Base-by-base conservation (phyloP, 2,329 filamentous ascomycete genomes). In the Ophiocordyceps camponoti-saundersi region DNA sequence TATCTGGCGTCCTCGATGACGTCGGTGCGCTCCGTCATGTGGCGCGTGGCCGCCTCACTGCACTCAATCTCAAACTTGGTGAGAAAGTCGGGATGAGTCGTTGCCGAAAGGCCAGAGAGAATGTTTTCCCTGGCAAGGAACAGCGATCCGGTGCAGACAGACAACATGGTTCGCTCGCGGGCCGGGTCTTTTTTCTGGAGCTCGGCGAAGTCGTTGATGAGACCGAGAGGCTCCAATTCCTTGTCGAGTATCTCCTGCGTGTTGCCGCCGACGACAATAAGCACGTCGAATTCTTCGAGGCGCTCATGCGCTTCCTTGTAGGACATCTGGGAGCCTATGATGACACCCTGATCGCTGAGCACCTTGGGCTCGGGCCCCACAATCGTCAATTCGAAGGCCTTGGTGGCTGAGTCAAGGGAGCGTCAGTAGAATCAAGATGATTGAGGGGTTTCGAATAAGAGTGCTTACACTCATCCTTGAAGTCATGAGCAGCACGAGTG, bases 51-150 rank as follows among this genome's bases (percentile, higher is more conserved):
- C 44, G 79, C 77, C 53, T 85, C 79, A 62, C 82, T 84, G 71
- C 83, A 88, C 54, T 88, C 66, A 56, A 80, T 88, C 71, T 92
- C 86, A 59, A 93, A 79, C 53, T 77, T 82, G 61, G 85, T 87
- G 56, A 88, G 73, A 66, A 72, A 80, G 64, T 92, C 84, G 50
- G 84, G 80, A 63, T 92, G 86, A 49, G 84, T 90, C 52, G 86
- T 93, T 55, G 84, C 85, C 29, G 81, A 80, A 23, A 92, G 71
- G 52, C 86, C 86, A 53, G 80, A 77, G 50, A 93, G 77, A 59
- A 92, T 77, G 54, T 85, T 85, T 57, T 80, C 74, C 58, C 84
- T 71, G 51, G 81, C 86, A 45, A 90, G 77, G 66, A 90, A 76
- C 59, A 90, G 76, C 42, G 82, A 75, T 52, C 85, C 86, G 44